These are phyloP conservation scores for Boletus sp. DNA, from an alignment of 768 basidiomycete species.

Conservation along the genomic window DNA sequence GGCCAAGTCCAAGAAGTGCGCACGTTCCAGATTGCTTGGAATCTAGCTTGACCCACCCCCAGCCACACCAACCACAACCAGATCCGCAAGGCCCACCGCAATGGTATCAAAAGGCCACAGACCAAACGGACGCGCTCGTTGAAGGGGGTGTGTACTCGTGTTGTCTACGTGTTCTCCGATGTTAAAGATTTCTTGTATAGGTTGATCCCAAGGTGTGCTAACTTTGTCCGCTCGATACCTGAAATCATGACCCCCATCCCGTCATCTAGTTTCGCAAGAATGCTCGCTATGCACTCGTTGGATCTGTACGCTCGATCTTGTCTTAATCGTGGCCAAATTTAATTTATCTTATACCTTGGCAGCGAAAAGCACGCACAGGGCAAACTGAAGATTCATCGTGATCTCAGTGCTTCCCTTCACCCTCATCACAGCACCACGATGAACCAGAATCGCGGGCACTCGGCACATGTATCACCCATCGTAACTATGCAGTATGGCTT, in stretches of 20 bases:
- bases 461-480: slow-evolving; percentile 22
- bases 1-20: slow-evolving; percentile 99
- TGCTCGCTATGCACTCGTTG: slow-evolving; percentile 63
- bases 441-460: slow-evolving; percentile 5
- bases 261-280: slow-evolving; percentile 76
- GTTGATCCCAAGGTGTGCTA: slow-evolving; percentile 73
- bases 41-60: slow-evolving; percentile 12
- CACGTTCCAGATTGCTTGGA: slow-evolving; percentile 7
- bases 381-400: slow-evolving; percentile 49
- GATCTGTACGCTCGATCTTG: slow-evolving; percentile 55
- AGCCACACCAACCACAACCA: slow-evolving; percentile 97
- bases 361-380: slow-evolving; percentile 68
- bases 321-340: neutral
- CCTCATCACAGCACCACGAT: neutral
- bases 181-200: slow-evolving; percentile 35
- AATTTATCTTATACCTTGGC: neutral
- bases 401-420: slow-evolving; percentile 2
- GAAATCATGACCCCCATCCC: slow-evolving; percentile 1
- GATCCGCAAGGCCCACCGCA: slow-evolving; percentile 94
- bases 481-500: slow-evolving; percentile 17
- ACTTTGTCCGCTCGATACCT: neutral
- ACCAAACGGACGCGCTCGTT: slow-evolving; percentile 71
- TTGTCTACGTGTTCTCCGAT: neutral
- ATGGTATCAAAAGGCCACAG: slow-evolving; percentile 89
- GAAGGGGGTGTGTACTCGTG: slow-evolving; percentile 75